phyloP scores from a whole-genome alignment of 345 rosid genomes.

The Arabis alpina region DNA sequence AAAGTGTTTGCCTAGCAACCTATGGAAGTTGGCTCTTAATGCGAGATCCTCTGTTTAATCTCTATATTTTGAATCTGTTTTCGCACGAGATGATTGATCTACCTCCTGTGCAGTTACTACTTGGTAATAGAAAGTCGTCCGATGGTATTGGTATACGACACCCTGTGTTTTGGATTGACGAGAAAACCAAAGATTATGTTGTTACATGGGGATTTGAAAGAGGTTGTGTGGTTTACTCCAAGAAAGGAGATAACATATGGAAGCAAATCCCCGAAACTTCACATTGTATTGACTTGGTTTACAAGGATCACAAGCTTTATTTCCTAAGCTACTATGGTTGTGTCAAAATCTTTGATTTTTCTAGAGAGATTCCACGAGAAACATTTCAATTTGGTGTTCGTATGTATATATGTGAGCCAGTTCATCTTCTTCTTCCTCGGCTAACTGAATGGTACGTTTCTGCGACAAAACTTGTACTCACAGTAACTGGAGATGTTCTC shows the following conservation, averaged over 20 bases:
- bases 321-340: neutral
- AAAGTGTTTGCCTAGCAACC: neutral
- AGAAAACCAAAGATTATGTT: slow-evolving; percentile 9
- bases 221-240: neutral
- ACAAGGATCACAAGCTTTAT: slow-evolving; percentile 26
- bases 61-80: neutral
- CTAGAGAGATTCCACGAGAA: neutral
- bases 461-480: slow-evolving; percentile 2
- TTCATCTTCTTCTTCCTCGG: too few species aligned
- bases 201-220: neutral
- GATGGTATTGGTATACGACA: too few species aligned
- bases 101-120: neutral
- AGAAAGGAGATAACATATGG: slow-evolving; percentile 1
- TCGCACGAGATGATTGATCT: neutral
- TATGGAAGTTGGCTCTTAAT: slow-evolving; percentile 10
- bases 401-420: neutral
- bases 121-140: neutral
- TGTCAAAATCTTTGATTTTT: neutral
- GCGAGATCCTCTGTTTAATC: neutral
- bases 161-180: slow-evolving; percentile 8
- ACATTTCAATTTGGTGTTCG: neutral
- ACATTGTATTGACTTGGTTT: neutral
- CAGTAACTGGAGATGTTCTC: neutral
- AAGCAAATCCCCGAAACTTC: neutral
- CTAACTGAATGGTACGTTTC: neutral